Base-by-base conservation (phyloP, 192 early-diverging fungal species). In the Coemansia sp. region DNA sequence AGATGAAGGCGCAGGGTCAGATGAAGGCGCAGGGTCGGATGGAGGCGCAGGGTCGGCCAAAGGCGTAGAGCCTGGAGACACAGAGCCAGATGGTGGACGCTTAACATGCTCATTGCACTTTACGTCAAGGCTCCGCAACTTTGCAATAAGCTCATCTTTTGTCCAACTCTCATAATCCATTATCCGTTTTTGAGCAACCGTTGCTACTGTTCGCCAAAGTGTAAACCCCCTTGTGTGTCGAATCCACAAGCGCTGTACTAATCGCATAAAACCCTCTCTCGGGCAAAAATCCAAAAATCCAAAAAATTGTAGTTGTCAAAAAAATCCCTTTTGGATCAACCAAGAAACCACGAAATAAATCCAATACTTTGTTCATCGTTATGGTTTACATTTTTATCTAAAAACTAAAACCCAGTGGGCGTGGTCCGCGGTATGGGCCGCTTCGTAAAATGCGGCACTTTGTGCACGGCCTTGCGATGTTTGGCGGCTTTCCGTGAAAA, bases 371-470 rank as follows among this genome's bases (percentile, higher is more conserved):
- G 9, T 41, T 7, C 9, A 45, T 37, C 19, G 55, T 29, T 38
- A 29, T 38, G 55, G 32, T 57, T 39, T 38, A 29, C 55, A 57
- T 57, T 18, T 23, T 19, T 35, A 27, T 57, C 13, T 57, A 49
- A 49, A 18, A 16, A 53, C 45, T 48, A 89, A 64, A 93, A 90
- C 47, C 88, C 89, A 39, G 74, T 64, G 18, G 91, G 91, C 50
- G 85, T 86, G 9, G 88, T 89, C 43, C 91, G 85, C 10, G 83
- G 80, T 26, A 88, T 83, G 14, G 90, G 84, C 41, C 85, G 84
- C 71, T 92, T 92, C 29, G 92, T 91, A 71, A 93, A 93, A 61
- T 93, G 87, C 55, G 90, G 92, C 11, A 93, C 90, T 71, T 89
- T 88, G 81, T 93, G 92, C 16, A 92, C 74, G 57, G 87, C 86